Conservation (phyloP, 2,329 filamentous ascomycete species). For the Stagonosporopsis tanaceti region DNA sequence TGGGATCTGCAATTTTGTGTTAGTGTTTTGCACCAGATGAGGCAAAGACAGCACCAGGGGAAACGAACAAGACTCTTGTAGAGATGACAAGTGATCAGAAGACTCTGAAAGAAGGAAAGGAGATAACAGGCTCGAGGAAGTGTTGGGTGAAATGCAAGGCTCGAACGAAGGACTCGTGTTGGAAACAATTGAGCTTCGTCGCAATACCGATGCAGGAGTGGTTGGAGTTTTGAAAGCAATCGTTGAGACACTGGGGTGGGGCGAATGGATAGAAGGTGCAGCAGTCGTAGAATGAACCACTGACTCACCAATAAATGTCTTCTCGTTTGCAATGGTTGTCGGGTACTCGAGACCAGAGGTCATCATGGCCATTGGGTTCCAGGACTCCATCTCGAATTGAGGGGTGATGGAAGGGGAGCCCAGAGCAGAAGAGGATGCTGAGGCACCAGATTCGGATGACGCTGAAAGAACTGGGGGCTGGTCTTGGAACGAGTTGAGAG, state of each 20-base stretch:
- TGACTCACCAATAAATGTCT: constrained; percentile 61
- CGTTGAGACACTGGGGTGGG: constrained; percentile 19
- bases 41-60: constrained; percentile 16
- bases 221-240: constrained; percentile 45
- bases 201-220: constrained; percentile 49
- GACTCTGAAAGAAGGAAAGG: background rate
- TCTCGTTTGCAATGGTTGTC: constrained; percentile 55
- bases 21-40: constrained; percentile 17
- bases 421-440: constrained; percentile 59
- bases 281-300: constrained; percentile 45
- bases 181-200: constrained; percentile 37
- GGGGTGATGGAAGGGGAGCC: constrained; percentile 65
- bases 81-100: background rate
- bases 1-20: constrained; percentile 59
- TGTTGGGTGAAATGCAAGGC: background rate
- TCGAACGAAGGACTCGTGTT: background rate
- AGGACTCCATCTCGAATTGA: constrained; percentile 64
- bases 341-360: constrained; percentile 65
- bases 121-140: background rate
- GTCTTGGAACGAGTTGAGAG: constrained; percentile 56
- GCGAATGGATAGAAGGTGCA: constrained; percentile 24
- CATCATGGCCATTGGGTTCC: constrained; percentile 68
- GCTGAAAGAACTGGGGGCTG: constrained; percentile 57
- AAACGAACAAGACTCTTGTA: constrained; percentile 49
- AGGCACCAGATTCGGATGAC: constrained; percentile 61